Conservation (phyloP, 2,329 filamentous ascomycete species). For the Trichoderma sp. region DNA sequence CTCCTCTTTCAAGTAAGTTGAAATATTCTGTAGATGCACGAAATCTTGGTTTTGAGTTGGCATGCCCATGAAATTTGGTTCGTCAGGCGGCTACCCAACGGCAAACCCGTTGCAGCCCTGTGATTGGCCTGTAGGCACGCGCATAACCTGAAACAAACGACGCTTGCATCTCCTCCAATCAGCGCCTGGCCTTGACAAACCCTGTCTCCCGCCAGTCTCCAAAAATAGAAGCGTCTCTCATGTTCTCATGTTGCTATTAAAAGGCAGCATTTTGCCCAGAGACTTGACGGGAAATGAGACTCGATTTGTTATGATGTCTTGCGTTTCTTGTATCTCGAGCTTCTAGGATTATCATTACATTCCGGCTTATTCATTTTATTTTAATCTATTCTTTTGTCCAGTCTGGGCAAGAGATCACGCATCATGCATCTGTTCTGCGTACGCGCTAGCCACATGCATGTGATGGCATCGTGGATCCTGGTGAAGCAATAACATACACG, state of each 20-base stretch:
- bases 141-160: constrained; percentile 28
- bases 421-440: not conserved
- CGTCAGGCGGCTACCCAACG: not conserved
- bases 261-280: not conserved
- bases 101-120: not conserved
- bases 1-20: not conserved
- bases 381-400: not conserved
- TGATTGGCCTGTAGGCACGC: constrained; percentile 22
- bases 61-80: not conserved
- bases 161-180: constrained; percentile 20
- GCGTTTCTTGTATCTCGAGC: not conserved
- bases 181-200: not conserved
- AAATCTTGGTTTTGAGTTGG: not conserved
- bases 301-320: not conserved
- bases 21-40: not conserved
- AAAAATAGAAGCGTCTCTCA: constrained; percentile 24
- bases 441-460: not conserved
- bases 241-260: not conserved
- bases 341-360: not conserved
- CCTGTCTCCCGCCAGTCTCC: constrained; percentile 6
- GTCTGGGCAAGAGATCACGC: constrained; percentile 8
- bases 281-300: not conserved
- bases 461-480: not conserved
- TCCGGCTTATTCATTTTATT: not conserved
- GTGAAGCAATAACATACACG: not conserved